Conservation (phyloP, 2,329 filamentous ascomycete genomes). For the Cercospora sesami region DNA sequence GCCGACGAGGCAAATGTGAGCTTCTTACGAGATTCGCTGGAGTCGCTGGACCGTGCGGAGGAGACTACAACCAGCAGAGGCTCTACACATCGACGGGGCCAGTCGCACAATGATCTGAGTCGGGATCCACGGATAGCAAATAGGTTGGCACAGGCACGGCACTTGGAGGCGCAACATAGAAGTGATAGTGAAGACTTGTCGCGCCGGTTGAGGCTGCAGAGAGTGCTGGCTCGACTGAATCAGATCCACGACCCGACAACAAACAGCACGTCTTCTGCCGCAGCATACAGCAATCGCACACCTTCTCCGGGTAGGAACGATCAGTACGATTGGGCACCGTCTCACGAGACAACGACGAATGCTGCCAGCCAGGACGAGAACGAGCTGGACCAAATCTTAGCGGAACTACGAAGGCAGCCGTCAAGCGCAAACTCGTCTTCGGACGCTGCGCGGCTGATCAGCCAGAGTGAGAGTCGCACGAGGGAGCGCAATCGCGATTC, state of each 20-base stretch:
- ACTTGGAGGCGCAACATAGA: conserved; percentile 14
- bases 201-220: conserved; percentile 45
- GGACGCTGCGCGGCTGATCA: conserved; percentile 42
- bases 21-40: conserved; percentile 50
- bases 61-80: conserved; percentile 1
- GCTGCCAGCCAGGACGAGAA: conserved; percentile 39
- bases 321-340: conserved; percentile 62
- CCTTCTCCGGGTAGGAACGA: conserved; percentile 53
- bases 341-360: conserved; percentile 38
- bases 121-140: conserved; percentile 30
- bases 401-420: conserved; percentile 43
- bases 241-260: conserved; percentile 45
- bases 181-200: conserved; percentile 42
- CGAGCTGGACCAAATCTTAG: conserved; percentile 45
- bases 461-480: conserved; percentile 39
- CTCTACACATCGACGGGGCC: not conserved
- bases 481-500: conserved; percentile 33
- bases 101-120: conserved; percentile 24
- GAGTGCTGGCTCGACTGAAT: conserved; percentile 49
- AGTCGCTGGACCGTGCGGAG: conserved; percentile 33
- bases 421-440: not conserved
- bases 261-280: conserved; percentile 19
- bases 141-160: not conserved
- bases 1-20: conserved; percentile 51
- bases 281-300: conserved; percentile 56